Evolutionary conservation across 1,284 basidiomycete species (phyloP).

Genomic region (Puccinia coronata): DNA sequence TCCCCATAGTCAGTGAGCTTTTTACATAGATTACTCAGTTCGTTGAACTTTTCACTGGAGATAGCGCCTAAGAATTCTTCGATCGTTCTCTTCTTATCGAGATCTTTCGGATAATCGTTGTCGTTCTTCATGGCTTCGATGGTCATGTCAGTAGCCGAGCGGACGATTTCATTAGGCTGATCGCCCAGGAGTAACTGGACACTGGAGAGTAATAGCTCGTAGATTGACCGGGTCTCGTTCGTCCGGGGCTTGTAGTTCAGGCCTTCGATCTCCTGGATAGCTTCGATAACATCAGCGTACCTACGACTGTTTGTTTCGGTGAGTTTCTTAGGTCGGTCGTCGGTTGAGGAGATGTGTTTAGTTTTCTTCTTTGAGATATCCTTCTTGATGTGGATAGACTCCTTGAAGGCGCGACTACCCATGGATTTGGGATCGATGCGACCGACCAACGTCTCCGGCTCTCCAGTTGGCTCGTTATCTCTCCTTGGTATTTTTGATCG

Average conservation of each 20-base stretch:
- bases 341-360: conserved; percentile 53
- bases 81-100: conserved; percentile 95
- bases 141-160: conserved; percentile 87
- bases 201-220: conserved; percentile 83
- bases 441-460: conserved; percentile 87
- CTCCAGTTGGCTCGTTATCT: conserved; percentile 87
- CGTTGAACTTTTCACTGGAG: conserved; percentile 75
- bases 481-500: conserved; percentile 59
- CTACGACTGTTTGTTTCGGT: conserved; percentile 54
- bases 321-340: conserved; percentile 53
- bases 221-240: conserved; percentile 88
- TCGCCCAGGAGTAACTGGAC: conserved; percentile 83
- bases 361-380: conserved; percentile 91
- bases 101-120: conserved; percentile 73
- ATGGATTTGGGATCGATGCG: conserved; percentile 87
- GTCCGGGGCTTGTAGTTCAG: conserved; percentile 89
- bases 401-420: conserved; percentile 83
- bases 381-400: conserved; percentile 68
- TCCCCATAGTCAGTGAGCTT: conserved; percentile 95
- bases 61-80: conserved; percentile 75
- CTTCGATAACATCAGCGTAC: conserved; percentile 85
- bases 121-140: conserved; percentile 90
- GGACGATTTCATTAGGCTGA: conserved; percentile 91
- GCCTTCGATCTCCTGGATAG: conserved; percentile 77
- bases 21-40: conserved; percentile 83